A percentile compares a stretch with the other conserved stretches of the same genome.
Evolutionary conservation across 352 stramenopile genomes (phyloP).

Genomic region (Phytophthora cactorum): DNA sequence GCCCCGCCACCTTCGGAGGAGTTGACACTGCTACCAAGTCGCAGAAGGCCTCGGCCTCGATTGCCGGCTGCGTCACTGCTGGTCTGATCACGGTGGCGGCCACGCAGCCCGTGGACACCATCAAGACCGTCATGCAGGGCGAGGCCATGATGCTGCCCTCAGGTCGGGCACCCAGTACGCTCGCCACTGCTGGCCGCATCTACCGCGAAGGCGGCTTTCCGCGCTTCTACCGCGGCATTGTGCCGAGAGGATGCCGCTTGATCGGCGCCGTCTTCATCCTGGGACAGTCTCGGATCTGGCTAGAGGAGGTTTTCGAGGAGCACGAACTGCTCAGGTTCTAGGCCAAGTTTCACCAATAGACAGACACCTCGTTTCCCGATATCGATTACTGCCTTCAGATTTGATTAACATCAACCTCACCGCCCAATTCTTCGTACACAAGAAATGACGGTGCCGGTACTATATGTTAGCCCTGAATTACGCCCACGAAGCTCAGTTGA

Average conservation of each 20-base stretch:
- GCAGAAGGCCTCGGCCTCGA: slow-evolving; percentile 67
- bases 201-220: slow-evolving; percentile 55
- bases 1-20: slow-evolving; percentile 62
- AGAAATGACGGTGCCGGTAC: too few relatives aligned
- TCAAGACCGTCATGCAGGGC: slow-evolving; percentile 89
- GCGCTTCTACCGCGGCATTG: slow-evolving; percentile 73
- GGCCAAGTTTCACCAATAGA: neutral
- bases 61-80: slow-evolving; percentile 67
- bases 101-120: slow-evolving; percentile 82
- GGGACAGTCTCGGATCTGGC: slow-evolving; percentile 66
- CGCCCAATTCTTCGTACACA: too few relatives aligned
- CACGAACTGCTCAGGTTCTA: slow-evolving; percentile 61
- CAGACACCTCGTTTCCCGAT: neutral
- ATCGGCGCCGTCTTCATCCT: slow-evolving; percentile 87
- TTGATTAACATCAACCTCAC: too few relatives aligned
- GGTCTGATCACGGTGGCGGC: slow-evolving; percentile 76
- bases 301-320: slow-evolving; percentile 78
- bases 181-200: slow-evolving; percentile 54
- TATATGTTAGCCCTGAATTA: too few relatives aligned
- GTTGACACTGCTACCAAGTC: slow-evolving; percentile 55
- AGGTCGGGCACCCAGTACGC: slow-evolving; percentile 43
- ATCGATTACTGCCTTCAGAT: too few relatives aligned
- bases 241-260: slow-evolving; percentile 77
- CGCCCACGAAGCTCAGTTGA: neutral
- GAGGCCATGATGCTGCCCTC: slow-evolving; percentile 61